Base-by-base conservation (phyloP, 2,329 filamentous ascomycete species). In the Colletotrichum spinosum region DNA sequence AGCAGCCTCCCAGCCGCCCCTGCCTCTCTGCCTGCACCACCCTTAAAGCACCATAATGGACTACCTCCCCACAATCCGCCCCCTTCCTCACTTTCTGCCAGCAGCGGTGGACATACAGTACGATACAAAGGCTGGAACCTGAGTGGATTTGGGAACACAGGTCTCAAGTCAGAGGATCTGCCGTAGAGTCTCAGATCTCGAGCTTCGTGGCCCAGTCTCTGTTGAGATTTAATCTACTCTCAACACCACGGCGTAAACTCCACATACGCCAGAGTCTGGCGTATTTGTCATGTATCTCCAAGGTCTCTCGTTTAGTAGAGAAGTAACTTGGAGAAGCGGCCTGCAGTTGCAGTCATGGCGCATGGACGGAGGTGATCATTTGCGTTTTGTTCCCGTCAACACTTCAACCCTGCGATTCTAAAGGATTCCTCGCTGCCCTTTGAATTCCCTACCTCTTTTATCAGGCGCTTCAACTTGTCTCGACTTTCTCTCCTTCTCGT, bases 61-160 rank as follows among this genome's bases (percentile, higher is more conserved):
- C 73, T 77, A 25, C 72, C 74, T 35, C 72, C 77, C 34, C 79
- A 77, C 42, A 68, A 69, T 54, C 76, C 79, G 6, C 74, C 77
- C 37, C 70, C 76, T 8, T 72, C 70, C 35, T 65, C 70, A 39
- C 63, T 73, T 2, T 70, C 73, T 45, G 71, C 70, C 56, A 56
- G 70, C 41, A 60, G 52, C 41, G 53, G 65, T 10, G 55, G 61
- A 13, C 63, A 72, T 48, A 68, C 72, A 13, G 70, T 71, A 44
- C 76, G 75, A 60, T 80, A 79, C 67, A 73, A 77, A 53, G 77
- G 76, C 49, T 79, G 77, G 80, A 78, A 80, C 67, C 68, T 77
- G 41, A 75, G 74, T 67, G 77, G 77, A 70, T 78, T 81, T 73
- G 77, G 78, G 57, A 78, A 79, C 68, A 77, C 76, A 50, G 77